A percentile compares a stretch with the other conserved stretches of the same genome.
phyloP scores from a whole-genome alignment of 192 early-diverging fungal species.

The Pecoramyces ruminantium region DNA sequence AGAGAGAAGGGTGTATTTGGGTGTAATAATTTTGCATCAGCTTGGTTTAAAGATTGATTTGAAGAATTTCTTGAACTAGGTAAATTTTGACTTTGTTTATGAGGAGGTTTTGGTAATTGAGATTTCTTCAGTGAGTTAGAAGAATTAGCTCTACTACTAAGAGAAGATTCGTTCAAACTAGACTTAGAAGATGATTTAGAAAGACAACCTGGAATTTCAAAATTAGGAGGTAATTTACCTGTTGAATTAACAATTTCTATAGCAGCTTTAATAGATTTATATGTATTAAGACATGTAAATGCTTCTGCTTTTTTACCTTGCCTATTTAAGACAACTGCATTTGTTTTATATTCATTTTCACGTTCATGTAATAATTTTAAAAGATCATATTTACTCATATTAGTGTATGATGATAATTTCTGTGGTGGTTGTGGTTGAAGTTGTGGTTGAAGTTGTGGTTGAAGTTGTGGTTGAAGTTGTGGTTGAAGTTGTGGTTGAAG shows the following conservation, averaged over 20 bases:
- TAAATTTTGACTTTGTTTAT: not conserved
- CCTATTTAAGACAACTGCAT: not conserved
- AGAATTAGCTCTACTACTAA: not conserved
- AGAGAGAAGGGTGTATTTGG: not conserved
- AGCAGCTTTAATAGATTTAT: not conserved
- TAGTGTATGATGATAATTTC: not conserved
- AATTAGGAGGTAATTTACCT: not conserved
- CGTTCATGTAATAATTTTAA: not conserved
- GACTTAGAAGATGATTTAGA: not conserved
- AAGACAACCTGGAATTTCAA: not conserved
- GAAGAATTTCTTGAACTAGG: not conserved
- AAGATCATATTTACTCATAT: not conserved
- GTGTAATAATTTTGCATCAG: too few relatives aligned
- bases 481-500: too few relatives aligned
- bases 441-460: not conserved
- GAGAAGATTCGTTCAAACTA: not conserved
- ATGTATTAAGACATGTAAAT: not conserved
- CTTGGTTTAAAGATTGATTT: not conserved
- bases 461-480: not conserved
- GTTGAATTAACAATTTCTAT: not conserved
- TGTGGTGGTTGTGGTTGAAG: not conserved
- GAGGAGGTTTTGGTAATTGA: not conserved
- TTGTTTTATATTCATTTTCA: not conserved
- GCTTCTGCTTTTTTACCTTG: not conserved
- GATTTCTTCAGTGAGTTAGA: not conserved